Percentiles rank a stretch among this genome's conserved stretches.
Evolutionary conservation across 2,329 filamentous ascomycete genomes (phyloP).

Genomic region (Alternaria dauci): DNA sequence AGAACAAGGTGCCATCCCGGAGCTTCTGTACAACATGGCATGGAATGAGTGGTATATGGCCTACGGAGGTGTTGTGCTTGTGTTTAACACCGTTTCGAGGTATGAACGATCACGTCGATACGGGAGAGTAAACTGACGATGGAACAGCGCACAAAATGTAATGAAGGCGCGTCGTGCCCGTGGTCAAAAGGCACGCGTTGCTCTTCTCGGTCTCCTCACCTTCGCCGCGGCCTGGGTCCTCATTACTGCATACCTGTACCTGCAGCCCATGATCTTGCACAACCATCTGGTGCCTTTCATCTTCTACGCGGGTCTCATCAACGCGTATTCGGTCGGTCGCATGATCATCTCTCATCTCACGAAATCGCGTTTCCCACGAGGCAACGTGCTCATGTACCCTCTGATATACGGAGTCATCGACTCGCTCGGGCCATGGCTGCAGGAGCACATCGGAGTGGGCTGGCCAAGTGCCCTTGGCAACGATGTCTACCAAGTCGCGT

Average conservation of each 20-base stretch:
- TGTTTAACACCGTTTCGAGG: conserved; percentile 83
- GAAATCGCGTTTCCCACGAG: conserved; percentile 86
- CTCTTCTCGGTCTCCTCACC: conserved; percentile 83
- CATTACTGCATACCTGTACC: conserved; percentile 78
- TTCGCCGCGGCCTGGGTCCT: conserved; percentile 81
- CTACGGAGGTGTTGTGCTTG: conserved; percentile 81
- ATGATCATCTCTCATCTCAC: conserved; percentile 96
- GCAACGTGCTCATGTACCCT: conserved; percentile 83
- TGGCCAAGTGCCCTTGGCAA: conserved; percentile 57
- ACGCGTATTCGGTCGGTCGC: conserved; percentile 92
- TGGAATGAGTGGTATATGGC: conserved; percentile 95
- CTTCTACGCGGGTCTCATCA: conserved; percentile 87
- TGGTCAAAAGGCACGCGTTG: conserved; percentile 74
- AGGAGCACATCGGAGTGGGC: conserved; percentile 57
- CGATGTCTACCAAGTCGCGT: conserved; percentile 87
- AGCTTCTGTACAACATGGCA: conserved; percentile 76
- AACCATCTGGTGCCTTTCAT: conserved; percentile 88
- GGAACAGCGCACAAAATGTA: conserved; percentile 75
- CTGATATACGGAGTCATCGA: conserved; percentile 82
- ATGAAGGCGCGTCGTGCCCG: conserved; percentile 79
- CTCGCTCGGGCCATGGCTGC: conserved; percentile 74
- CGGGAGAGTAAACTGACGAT: conserved; percentile 18
- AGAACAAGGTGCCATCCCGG: conserved; percentile 69
- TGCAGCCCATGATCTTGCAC: conserved; percentile 84
- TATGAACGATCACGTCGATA: conserved; percentile 28